These are phyloP conservation scores for Evansstolkia leycettana DNA, from an alignment of 495 filamentous ascomycete species.

Conservation along the genomic window DNA sequence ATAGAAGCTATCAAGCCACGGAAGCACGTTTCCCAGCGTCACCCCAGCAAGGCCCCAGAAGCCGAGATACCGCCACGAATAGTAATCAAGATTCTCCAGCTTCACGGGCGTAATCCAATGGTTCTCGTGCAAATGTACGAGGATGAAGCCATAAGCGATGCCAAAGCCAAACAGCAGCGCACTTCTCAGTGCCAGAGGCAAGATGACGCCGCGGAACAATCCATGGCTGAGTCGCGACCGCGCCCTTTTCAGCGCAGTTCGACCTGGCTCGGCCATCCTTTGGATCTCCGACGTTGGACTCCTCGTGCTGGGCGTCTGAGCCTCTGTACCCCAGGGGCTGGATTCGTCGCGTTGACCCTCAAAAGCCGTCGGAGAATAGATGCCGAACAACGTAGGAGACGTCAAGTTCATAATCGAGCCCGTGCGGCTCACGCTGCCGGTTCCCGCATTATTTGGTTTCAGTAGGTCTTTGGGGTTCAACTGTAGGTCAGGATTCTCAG, in stretches of 20 bases:
- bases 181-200: conserved; percentile 39
- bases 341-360: conserved; percentile 37
- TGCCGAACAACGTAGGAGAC: conserved; percentile 78
- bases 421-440: conserved; percentile 41
- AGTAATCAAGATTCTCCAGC: conserved; percentile 42
- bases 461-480: conserved; percentile 7
- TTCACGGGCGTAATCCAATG: conserved; percentile 51
- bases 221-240: conserved; percentile 30
- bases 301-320: conserved; percentile 41
- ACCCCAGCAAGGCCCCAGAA: conserved; percentile 79
- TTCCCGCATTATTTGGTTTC: conserved; percentile 18
- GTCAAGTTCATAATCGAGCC: conserved; percentile 80
- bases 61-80: conserved; percentile 54
- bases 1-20: conserved; percentile 69
- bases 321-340: conserved; percentile 60
- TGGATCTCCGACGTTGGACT: conserved; percentile 11
- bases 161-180: conserved; percentile 70
- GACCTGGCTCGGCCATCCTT: conserved; percentile 12
- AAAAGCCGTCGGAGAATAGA: conserved; percentile 62
- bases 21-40: conserved; percentile 61
- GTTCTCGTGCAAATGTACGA: conserved; percentile 69
- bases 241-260: conserved; percentile 18
- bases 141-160: conserved; percentile 70
- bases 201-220: conserved; percentile 31
- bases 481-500: conserved; percentile 17